Percentiles rank a stretch among this genome's conserved stretches.
Evolutionary conservation across 2,329 filamentous ascomycete genomes (phyloP).

Genomic region (Cladosporium sp.): DNA sequence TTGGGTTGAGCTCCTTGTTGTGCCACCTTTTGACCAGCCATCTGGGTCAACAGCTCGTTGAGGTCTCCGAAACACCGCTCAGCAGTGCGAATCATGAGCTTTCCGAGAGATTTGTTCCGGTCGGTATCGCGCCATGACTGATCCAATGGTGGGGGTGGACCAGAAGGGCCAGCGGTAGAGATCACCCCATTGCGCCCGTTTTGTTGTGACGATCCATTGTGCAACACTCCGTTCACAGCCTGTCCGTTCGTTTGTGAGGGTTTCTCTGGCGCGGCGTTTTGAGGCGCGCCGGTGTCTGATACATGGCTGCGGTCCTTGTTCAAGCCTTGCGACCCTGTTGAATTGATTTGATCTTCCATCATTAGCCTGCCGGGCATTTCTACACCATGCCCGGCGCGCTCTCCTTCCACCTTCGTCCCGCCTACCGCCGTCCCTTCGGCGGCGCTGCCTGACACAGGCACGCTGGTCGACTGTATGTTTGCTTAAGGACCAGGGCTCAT

Average conservation of each 20-base stretch:
- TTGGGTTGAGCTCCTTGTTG: slow-evolving; percentile 43
- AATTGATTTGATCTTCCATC: slow-evolving; percentile 42
- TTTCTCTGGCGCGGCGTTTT: slow-evolving; percentile 15
- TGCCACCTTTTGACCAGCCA: slow-evolving; percentile 58
- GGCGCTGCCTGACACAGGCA: slow-evolving; percentile 14
- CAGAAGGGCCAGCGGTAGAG: slow-evolving; percentile 10
- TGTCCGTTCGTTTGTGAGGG: slow-evolving; percentile 11
- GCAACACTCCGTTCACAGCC: slow-evolving; percentile 8
- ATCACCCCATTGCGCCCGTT: slow-evolving; percentile 18
- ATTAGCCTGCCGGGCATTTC: slow-evolving; percentile 45
- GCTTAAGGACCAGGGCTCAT: slow-evolving; percentile 7
- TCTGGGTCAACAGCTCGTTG: slow-evolving; percentile 61
- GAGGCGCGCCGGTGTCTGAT: slow-evolving; percentile 19
- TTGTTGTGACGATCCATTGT: slow-evolving; percentile 13
- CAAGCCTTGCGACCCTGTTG: slow-evolving; percentile 31
- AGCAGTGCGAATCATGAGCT: slow-evolving; percentile 70
- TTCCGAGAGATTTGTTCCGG: slow-evolving; percentile 70
- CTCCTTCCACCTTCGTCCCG: slow-evolving; percentile 17
- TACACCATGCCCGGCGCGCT: slow-evolving; percentile 19
- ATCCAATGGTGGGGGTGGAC: slow-evolving; percentile 46
- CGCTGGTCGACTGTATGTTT: slow-evolving; percentile 26
- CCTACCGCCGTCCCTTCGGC: slow-evolving; percentile 18
- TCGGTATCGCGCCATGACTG: slow-evolving; percentile 61
- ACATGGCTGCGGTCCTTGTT: slow-evolving; percentile 29
- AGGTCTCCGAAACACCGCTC: slow-evolving; percentile 80